phyloP scores from a whole-genome alignment of 2,329 filamentous ascomycete genomes.

The Didymella glomerata region DNA sequence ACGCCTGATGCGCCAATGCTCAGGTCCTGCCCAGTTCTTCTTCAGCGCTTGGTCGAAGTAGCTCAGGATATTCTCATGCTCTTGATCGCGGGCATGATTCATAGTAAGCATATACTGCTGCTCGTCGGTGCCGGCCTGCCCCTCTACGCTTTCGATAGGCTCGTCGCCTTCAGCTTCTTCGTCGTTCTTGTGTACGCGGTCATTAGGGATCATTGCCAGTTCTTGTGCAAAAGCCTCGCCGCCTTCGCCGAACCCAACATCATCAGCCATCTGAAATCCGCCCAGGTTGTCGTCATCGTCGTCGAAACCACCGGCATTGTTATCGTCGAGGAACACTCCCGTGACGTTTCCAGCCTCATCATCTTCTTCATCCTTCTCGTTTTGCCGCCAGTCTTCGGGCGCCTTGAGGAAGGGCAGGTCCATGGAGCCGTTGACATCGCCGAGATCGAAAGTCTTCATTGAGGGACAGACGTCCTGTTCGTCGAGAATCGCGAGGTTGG shows the following conservation, averaged over 20 bases:
- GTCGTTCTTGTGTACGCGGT: conserved; percentile 76
- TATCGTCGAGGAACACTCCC: conserved; percentile 85
- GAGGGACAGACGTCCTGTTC: conserved; percentile 94
- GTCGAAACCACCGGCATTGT: conserved; percentile 83
- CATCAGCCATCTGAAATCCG: conserved; percentile 65
- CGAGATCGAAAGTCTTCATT: conserved; percentile 90
- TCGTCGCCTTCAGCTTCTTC: conserved; percentile 64
- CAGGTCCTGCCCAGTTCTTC: conserved; percentile 98
- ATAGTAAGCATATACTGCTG: conserved; percentile 83
- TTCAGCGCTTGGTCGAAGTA: conserved; percentile 97
- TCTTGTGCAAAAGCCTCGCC: conserved; percentile 95
- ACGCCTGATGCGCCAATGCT: conserved; percentile 96
- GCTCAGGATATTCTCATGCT: conserved; percentile 94
- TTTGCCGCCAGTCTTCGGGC: conserved; percentile 82
- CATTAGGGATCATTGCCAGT: conserved; percentile 84
- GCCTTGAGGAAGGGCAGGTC: conserved; percentile 93
- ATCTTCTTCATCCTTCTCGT: conserved; percentile 68
- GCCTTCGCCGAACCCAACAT: conserved; percentile 91
- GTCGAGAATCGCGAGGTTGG: conserved; percentile 78
- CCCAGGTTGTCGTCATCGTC: conserved; percentile 74
- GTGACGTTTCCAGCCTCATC: conserved; percentile 69
- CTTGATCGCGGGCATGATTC: conserved; percentile 70
- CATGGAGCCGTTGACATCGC: conserved; percentile 81
- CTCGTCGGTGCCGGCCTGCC: conserved; percentile 64
- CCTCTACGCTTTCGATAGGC: conserved; percentile 56